Percentiles rank a stretch among this genome's conserved stretches.
Conservation (phyloP, 2,329 filamentous ascomycete genomes). For the Scedosporium apiospermum region DNA sequence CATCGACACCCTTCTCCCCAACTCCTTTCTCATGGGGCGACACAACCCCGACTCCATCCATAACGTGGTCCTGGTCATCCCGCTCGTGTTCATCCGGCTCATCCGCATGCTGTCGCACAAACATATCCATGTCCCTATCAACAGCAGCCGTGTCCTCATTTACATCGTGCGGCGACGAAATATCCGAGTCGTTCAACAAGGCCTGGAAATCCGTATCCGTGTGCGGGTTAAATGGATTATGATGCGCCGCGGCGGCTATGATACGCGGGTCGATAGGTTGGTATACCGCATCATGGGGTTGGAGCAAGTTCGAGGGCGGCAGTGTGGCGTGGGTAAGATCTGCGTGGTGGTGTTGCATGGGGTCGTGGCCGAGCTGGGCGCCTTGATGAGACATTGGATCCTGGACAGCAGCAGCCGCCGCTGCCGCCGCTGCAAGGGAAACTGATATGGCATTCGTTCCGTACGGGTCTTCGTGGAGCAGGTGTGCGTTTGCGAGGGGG, state of each 20-base stretch:
- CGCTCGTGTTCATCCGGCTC: conserved; percentile 26
- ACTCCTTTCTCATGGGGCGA: neutral
- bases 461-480: neutral
- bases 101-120: conserved; percentile 36
- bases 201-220: conserved; percentile 43
- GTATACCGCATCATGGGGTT: conserved; percentile 25
- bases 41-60: neutral
- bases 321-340: conserved; percentile 16
- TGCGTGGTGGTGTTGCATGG: conserved; percentile 12
- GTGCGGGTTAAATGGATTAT: conserved; percentile 18
- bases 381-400: neutral
- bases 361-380: conserved; percentile 21
- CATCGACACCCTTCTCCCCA: neutral
- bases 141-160: conserved; percentile 25
- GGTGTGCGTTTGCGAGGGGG: neutral
- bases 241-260: conserved; percentile 29
- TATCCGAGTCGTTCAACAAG: conserved; percentile 35
- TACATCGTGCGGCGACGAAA: conserved; percentile 12
- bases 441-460: neutral
- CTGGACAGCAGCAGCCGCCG: neutral
- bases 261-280: conserved; percentile 53
- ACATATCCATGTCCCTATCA: conserved; percentile 41
- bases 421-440: neutral
- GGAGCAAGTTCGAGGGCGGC: conserved; percentile 24
- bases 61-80: neutral